Evolutionary conservation across 2,329 filamentous ascomycete species (phyloP), one percentile per base, ranked within the genome.

Genomic region (Mycosphaerella sp.): DNA sequence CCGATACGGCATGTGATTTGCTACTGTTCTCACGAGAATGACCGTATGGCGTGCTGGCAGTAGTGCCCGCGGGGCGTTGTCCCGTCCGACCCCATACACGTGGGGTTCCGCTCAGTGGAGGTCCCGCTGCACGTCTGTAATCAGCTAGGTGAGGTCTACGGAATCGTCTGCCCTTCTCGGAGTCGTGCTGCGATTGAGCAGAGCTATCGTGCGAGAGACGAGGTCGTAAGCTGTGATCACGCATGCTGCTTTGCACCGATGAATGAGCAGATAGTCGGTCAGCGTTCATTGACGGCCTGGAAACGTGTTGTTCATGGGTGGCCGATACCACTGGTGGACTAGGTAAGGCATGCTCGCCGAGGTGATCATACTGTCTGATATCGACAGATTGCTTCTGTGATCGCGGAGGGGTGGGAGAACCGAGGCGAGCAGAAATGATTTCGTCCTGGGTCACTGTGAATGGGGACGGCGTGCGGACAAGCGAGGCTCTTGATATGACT

Each of bases 21-120:
- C 58, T 52, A 37, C 58, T 61, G 43, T 42, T 54, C 14, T 49
- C 47, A 5, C 58, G 53, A 12, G 61, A 61, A 43, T 63, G 60
- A 14, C 45, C 49, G 18, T 46, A 43, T 6, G 57, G 54, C 16
- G 53, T 52, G 41, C 47, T 53, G n/a, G 41, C 30, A 17, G 37
- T 48, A n/a, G 54, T 51, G 9, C 34, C 50, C 12, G 43, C 42
- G 32, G 41, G 32, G 35, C 44, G 52, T 39, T 50, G 36, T 9
- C 45, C 45, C 27, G 36, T 48, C 6, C 50, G 44, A 17, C 32
- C 43, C 51, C 51, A 50, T 6, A 27, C 21, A 10, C 46, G 42
- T n/a, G 35, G 16, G 16, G 43, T 55, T 44, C 42, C 51, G 17
- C 54, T 52, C n/a, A 40, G 25, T 12, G 51, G 39, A 36, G 44